Percentiles rank a stretch among this genome's conserved stretches.
phyloP scores from a whole-genome alignment of 352 stramenopile species.

The Globisporangium solare region DNA sequence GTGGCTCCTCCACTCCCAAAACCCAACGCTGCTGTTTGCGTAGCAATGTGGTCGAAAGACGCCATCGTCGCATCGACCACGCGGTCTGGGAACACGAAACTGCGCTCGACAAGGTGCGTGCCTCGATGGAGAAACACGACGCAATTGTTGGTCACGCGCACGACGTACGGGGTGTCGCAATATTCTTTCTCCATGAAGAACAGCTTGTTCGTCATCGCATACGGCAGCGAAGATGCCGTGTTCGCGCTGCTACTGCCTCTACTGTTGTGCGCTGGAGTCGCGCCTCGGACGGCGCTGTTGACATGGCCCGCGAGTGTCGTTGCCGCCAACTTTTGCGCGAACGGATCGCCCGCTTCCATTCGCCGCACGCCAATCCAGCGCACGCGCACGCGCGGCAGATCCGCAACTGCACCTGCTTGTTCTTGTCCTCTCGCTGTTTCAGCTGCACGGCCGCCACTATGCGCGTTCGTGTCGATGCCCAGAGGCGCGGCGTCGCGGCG shows the following conservation, averaged over 20 bases:
- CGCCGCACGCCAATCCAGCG: conserved; percentile 24
- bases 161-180: conserved; percentile 25
- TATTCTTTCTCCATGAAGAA: conserved; percentile 35
- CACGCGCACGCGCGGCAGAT: conserved; percentile 19
- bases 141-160: conserved; percentile 33
- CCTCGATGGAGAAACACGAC: conserved; percentile 55
- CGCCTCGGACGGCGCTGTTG: background rate
- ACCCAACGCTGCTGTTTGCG: background rate
- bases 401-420: conserved; percentile 7
- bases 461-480: too few species aligned
- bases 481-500: too few species aligned
- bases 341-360: conserved; percentile 11
- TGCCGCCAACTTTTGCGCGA: background rate
- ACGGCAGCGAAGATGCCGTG: background rate
- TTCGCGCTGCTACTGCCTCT: too few species aligned
- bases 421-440: too few species aligned
- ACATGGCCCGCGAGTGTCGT: background rate
- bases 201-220: conserved; percentile 7
- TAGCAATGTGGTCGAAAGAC: conserved; percentile 25
- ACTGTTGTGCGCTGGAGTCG: background rate
- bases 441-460: too few species aligned
- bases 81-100: conserved; percentile 52
- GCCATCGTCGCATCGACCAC: conserved; percentile 52
- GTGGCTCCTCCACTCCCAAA: background rate
- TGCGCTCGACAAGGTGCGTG: conserved; percentile 52